Evolutionary conservation across 495 filamentous ascomycete genomes (phyloP).

Genomic region (Physcia stellaris): DNA sequence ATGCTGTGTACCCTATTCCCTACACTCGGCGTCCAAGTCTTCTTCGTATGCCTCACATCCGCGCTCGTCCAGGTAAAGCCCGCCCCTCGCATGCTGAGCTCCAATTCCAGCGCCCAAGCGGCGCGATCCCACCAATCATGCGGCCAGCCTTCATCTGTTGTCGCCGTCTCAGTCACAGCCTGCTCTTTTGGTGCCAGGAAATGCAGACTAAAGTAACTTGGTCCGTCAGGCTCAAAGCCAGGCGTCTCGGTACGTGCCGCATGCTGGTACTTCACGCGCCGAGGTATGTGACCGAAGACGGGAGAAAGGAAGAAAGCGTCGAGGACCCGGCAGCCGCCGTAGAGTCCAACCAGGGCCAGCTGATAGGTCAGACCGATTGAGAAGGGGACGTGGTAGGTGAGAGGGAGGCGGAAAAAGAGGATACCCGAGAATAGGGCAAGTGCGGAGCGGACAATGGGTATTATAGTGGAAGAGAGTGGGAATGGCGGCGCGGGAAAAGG

Average conservation of each 20-base stretch:
- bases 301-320: slow-evolving; percentile 16
- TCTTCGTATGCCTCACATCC: slow-evolving; percentile 14
- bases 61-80: slow-evolving; percentile 17
- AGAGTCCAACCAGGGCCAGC: slow-evolving; percentile 14
- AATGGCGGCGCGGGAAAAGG: slow-evolving; percentile 9
- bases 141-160: slow-evolving; percentile 9
- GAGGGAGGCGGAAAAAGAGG: slow-evolving; percentile 15
- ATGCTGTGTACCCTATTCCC: slow-evolving; percentile 11
- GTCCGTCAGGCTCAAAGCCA: background rate
- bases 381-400: slow-evolving; percentile 14
- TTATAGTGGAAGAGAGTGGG: background rate
- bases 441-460: slow-evolving; percentile 10
- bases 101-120: slow-evolving; percentile 15
- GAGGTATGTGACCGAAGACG: slow-evolving; percentile 10
- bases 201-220: slow-evolving; percentile 10
- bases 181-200: slow-evolving; percentile 10
- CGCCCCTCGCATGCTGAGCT: slow-evolving; percentile 14
- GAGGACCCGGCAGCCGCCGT: slow-evolving; percentile 13
- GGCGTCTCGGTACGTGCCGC: slow-evolving; percentile 1
- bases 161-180: slow-evolving; percentile 12
- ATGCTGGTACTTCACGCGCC: slow-evolving; percentile 14
- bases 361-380: slow-evolving; percentile 16
- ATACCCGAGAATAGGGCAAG: slow-evolving; percentile 8
- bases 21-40: slow-evolving; percentile 12
- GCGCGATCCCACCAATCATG: slow-evolving; percentile 9